These are phyloP conservation scores for Chaetomium globosum DNA, from an alignment of 2,329 filamentous ascomycete species.

Conservation along the genomic window DNA sequence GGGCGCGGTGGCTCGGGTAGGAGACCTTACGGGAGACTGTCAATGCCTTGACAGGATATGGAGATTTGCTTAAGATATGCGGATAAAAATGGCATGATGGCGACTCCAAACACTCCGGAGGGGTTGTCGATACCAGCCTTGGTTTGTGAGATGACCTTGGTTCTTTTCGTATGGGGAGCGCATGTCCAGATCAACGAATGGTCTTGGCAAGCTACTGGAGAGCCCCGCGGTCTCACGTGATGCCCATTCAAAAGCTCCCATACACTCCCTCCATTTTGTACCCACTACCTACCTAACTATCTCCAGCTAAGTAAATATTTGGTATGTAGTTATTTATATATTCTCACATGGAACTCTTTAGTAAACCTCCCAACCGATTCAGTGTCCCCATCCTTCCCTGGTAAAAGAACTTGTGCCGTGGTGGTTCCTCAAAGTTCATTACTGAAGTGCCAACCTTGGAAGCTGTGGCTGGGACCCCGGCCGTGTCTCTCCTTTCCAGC, in stretches of 20 bases:
- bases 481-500: too few relatives aligned
- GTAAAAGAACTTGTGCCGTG: too few relatives aligned
- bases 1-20: not conserved
- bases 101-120: not conserved
- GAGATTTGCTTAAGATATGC: slow-evolving; percentile 76
- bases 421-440: too few relatives aligned
- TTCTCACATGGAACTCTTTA: too few relatives aligned
- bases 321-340: too few relatives aligned
- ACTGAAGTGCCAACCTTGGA: too few relatives aligned
- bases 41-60: slow-evolving; percentile 74
- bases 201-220: not conserved
- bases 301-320: too few relatives aligned
- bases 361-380: too few relatives aligned
- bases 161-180: not conserved
- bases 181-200: not conserved
- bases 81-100: slow-evolving; percentile 67
- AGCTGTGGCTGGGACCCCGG: too few relatives aligned
- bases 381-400: too few relatives aligned
- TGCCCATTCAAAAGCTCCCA: not conserved
- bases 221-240: not conserved
- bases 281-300: too few relatives aligned
- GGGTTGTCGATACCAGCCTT: not conserved
- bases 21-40: slow-evolving; percentile 68
- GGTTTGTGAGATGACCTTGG: not conserved
- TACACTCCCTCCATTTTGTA: too few relatives aligned